phyloP scores from a whole-genome alignment of 768 basidiomycete species.

The Auricularia cornea region DNA sequence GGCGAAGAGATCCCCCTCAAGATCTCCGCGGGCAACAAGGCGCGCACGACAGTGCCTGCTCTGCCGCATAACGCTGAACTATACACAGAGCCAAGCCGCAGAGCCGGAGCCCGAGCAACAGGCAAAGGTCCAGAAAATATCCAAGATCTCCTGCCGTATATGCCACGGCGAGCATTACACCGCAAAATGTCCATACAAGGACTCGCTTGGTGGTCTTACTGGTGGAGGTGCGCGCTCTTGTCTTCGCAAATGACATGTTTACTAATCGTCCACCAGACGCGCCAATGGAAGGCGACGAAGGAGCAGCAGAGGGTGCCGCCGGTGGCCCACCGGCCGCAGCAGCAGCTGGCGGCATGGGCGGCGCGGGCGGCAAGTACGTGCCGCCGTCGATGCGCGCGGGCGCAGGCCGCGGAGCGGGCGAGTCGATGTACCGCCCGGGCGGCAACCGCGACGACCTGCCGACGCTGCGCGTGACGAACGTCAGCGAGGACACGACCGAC shows the following conservation, averaged over 20 bases:
- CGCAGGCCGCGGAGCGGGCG: constrained; percentile 59
- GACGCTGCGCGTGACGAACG: constrained; percentile 93
- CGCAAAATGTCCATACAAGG: constrained; percentile 96
- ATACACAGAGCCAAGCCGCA: constrained; percentile 9
- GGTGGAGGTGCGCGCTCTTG: constrained; percentile 35
- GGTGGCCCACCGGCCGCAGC: constrained; percentile 28
- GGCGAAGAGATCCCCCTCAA: constrained; percentile 64
- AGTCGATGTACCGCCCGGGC: constrained; percentile 60
- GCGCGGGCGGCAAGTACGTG: constrained; percentile 71
- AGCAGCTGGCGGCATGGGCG: constrained; percentile 24
- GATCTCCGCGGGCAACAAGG: constrained; percentile 48
- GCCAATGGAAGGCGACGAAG: constrained; percentile 28
- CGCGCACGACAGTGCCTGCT: constrained; percentile 28
- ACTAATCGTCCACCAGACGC: no score
- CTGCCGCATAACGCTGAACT: neutral
- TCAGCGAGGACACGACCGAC: constrained; percentile 92
- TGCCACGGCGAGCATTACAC: constrained; percentile 98
- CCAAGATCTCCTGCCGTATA: constrained; percentile 84
- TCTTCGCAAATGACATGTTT: neutral
- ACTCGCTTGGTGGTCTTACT: constrained; percentile 73
- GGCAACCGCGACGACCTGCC: constrained; percentile 82
- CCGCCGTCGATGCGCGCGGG: constrained; percentile 83
- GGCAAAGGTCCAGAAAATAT: constrained; percentile 48
- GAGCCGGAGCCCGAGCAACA: constrained; percentile 60
- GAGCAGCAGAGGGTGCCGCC: constrained; percentile 14